Percentiles rank a stretch among this genome's conserved stretches.
These are phyloP conservation scores for Colletotrichum magnum DNA, from an alignment of 2,329 filamentous ascomycete species.

Conservation along the genomic window DNA sequence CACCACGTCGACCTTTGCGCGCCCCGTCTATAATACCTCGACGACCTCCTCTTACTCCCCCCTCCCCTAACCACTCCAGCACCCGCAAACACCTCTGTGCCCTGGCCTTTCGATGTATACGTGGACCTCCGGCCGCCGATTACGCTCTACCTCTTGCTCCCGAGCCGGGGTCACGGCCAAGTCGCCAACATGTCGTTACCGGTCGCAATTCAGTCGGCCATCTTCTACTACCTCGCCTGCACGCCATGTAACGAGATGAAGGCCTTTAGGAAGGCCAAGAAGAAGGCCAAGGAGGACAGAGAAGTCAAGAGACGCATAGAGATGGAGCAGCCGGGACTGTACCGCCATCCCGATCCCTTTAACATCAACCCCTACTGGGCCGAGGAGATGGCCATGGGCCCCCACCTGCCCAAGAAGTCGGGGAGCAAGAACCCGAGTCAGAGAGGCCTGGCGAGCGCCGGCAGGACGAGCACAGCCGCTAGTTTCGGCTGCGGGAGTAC, in stretches of 20 bases:
- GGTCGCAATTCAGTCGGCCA: constrained; percentile 78
- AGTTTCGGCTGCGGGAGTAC: constrained; percentile 55
- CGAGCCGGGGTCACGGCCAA: constrained; percentile 34
- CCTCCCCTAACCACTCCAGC: constrained; percentile 17
- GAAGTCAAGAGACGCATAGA: constrained; percentile 75
- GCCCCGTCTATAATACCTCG: constrained; percentile 27
- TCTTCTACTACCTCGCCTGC: constrained; percentile 85
- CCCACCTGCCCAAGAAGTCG: constrained; percentile 77
- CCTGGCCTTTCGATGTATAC: constrained; percentile 33
- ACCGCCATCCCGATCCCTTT: constrained; percentile 85
- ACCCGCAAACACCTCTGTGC: background rate
- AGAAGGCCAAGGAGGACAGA: constrained; percentile 77
- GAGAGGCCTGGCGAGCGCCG: constrained; percentile 65
- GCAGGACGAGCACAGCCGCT: constrained; percentile 66
- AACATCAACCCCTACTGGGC: constrained; percentile 91
- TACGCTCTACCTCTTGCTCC: constrained; percentile 22
- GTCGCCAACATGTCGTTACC: constrained; percentile 59
- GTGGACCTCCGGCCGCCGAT: constrained; percentile 19
- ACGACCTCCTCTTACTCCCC: constrained; percentile 39
- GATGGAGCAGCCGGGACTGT: constrained; percentile 79
- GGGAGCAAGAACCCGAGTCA: constrained; percentile 71
- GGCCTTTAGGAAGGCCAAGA: constrained; percentile 78
- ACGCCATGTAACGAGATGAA: constrained; percentile 82
- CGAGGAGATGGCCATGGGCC: constrained; percentile 88
- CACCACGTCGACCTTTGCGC: constrained; percentile 5